Evolutionary conservation across 495 filamentous ascomycete genomes (phyloP), one percentile per base, ranked within the genome.

Genomic region (Hypomontagnella monticulosa): DNA sequence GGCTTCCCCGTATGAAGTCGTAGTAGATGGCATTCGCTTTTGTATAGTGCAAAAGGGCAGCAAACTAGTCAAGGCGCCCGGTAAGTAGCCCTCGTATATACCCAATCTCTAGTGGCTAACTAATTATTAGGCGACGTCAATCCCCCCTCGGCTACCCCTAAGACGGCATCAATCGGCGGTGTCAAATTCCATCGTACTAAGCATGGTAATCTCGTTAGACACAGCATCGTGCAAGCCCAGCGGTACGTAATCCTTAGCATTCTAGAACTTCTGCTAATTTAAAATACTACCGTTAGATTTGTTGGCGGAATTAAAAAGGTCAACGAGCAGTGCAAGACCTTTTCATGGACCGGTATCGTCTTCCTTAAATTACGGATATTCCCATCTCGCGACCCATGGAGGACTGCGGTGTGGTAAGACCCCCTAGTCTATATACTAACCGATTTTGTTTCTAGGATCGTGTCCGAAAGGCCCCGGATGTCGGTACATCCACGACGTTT

Each of bases 141-240:
- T 73, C 80, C 83, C 41, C 84, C 85, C 59, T 87, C 83, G 56
- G 80, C 83, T 18, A 97, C 93, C 4, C 94, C 94, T 0, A 97
- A 93, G 76, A 83, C 83, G 73, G 85, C 91, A 23, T 81, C 80
- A 4, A 79, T 98, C 63, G 92, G 87, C 30, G 93, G 93, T 48
- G 92, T 97, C 57, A 87, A 84, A 38, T 98, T 97, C 75, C 84
- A 92, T 63, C 85, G 94, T 55, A 97, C 91, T 76, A 96, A 95
- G 74, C 90, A 89, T 67, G 94, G 94, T 52, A 98, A 98, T 57
- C 84, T 98, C 52, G 90, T 92, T 69, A 91, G 93, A 44, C 82
- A 88, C 63, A 88, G 88, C 23, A 77, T 91, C 51, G 80, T 92
- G 50, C 87, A 87, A 70, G 83, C 82, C 42, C 85, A 85, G 65